Evolutionary conservation across 768 basidiomycete species (phyloP).

Genomic region (Podaxis pistillaris): DNA sequence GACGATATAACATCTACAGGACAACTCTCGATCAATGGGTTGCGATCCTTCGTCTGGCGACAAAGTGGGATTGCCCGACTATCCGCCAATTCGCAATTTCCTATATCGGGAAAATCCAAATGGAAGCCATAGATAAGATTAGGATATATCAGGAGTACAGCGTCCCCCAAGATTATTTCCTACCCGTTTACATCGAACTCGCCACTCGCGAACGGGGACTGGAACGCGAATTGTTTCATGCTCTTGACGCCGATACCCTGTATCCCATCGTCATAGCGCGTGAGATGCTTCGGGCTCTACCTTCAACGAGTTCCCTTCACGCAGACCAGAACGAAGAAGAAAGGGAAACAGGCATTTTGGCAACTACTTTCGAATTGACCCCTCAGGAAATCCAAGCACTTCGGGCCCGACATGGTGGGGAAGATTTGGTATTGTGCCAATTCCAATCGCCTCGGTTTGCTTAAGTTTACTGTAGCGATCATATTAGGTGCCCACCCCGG

Average conservation of each 20-base stretch:
- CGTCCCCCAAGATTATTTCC: neutral
- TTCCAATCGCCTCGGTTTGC: no score
- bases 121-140: neutral
- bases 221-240: neutral
- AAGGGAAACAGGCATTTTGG: neutral
- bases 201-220: conserved; percentile 5
- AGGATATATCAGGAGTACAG: neutral
- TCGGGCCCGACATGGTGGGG: neutral
- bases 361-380: neutral
- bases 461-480: no score
- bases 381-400: neutral
- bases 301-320: no score
- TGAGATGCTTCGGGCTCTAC: conserved; percentile 6
- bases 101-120: neutral
- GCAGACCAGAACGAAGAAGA: neutral
- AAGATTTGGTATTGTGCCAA: neutral
- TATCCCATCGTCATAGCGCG: conserved; percentile 6
- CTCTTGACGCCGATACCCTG: neutral
- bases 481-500: no score
- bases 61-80: conserved; percentile 52
- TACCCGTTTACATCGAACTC: conserved; percentile 6
- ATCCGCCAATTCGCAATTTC: conserved; percentile 47
- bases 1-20: conserved; percentile 53
- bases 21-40: conserved; percentile 51
- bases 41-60: conserved; percentile 48